Conservation (phyloP, 129 eudicot species). For the Silybum marianum region DNA sequence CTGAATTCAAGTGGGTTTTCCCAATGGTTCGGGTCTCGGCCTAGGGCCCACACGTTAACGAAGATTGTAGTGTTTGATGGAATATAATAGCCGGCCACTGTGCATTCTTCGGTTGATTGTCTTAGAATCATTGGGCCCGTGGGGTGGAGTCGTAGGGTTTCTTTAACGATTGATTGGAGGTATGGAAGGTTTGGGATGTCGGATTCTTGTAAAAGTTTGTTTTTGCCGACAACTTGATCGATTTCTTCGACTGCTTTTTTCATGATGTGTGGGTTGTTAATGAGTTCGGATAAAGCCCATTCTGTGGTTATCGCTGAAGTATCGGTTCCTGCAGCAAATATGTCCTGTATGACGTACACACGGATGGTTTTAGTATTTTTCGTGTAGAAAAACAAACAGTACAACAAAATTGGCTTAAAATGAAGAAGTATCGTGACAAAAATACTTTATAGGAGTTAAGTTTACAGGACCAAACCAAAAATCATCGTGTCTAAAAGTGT, state of each 20-base stretch:
- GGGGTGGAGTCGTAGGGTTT: constrained; percentile 31
- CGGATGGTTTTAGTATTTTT: background rate
- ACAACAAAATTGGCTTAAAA: background rate
- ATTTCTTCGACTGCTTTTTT: constrained; percentile 37
- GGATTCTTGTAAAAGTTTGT: constrained; percentile 35
- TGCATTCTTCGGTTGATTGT: constrained; percentile 29
- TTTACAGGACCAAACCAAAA: no score
- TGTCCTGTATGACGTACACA: constrained; percentile 13
- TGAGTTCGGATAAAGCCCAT: constrained; percentile 42
- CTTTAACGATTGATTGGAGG: constrained; percentile 36
- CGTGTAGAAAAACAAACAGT: background rate
- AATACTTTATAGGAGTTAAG: no score
- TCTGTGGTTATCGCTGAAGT: constrained; percentile 16
- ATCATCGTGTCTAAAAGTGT: background rate
- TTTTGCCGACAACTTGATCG: constrained; percentile 6
- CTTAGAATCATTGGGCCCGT: constrained; percentile 24
- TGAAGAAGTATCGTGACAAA: no score
- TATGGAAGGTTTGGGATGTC: constrained; percentile 37
- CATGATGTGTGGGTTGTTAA: constrained; percentile 32
- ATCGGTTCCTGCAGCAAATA: constrained; percentile 40
- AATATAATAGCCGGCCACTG: constrained; percentile 30
- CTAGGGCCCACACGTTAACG: constrained; percentile 35
- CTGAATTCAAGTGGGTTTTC: constrained; percentile 28
- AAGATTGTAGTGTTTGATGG: constrained; percentile 18
- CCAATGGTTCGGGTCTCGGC: constrained; percentile 36